These are phyloP conservation scores for Plicaturopsis crispa DNA, from an alignment of 768 basidiomycete species.

Conservation along the genomic window DNA sequence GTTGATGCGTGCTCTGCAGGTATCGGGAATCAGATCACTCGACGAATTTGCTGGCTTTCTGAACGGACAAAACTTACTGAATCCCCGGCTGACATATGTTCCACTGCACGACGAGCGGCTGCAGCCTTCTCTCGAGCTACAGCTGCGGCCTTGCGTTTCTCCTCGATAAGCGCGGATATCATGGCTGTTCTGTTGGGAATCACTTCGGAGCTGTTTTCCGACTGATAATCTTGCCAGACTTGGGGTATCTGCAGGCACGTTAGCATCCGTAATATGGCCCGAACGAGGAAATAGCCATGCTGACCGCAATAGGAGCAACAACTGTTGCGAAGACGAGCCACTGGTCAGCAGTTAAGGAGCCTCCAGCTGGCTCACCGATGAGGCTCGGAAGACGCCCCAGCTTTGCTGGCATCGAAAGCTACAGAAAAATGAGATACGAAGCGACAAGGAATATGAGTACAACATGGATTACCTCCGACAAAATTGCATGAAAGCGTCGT, in stretches of 20 bases:
- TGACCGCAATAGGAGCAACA: slow-evolving; percentile 20
- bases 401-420: slow-evolving; percentile 8
- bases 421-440: no score
- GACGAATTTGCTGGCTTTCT: no score
- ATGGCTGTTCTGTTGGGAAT: neutral
- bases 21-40: no score
- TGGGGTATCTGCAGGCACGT: slow-evolving; percentile 17
- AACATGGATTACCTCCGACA: neutral
- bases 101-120: no score
- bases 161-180: neutral
- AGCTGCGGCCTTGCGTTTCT: neutral
- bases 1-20: no score
- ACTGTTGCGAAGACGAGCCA: slow-evolving; percentile 22
- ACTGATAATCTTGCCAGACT: slow-evolving; percentile 14
- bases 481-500: neutral
- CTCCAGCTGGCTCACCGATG: slow-evolving; percentile 23
- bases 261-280: neutral
- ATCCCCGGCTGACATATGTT: no score
- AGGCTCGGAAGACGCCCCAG: slow-evolving; percentile 15
- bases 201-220: no score
- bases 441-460: no score
- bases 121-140: neutral
- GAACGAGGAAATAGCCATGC: slow-evolving; percentile 2
- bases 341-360: slow-evolving; percentile 26
- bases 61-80: no score